Evolutionary conservation across 352 stramenopile species (phyloP), one percentile per base, ranked within the genome.

Genomic region (Pythium volutum): DNA sequence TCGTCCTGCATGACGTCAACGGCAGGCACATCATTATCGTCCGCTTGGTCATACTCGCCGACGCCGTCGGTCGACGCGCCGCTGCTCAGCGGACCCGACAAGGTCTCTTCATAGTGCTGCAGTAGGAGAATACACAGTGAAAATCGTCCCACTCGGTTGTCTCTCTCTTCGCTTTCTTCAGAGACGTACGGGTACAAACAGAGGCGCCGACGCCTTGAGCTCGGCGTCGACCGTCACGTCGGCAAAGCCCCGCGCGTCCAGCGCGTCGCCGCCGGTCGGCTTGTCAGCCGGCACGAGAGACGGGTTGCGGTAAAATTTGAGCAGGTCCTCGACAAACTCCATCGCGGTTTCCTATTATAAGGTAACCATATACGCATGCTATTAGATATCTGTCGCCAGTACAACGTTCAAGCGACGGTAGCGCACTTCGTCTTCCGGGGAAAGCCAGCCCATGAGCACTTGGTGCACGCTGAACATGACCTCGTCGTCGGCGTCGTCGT

Each of bases 381-480:
- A 8, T 36, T 11, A 36, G 31, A 11, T 11, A 15, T 36, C 31
- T 11, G 14, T 36, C 31, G 6, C 31, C 31, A 11, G 1, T 36
- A 36, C n/a, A n/a, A n/a, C 7, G 47, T 38, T 7, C 47, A 18
- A 36, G 54, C 29, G 16, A n/a, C 15, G 22, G 20, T 9, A 20
- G 55, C 52, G 26, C 42, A 88, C 79, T 69, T 90, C 83, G 69
- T 92, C 79, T 57, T 92, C 83, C 9, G 78, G 77, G 12, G 80
- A 75, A 10, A 94, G 62, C 82, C 82, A 94, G 57, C 83, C 84
- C 82, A 92, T 92, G 64, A 94, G 75, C 64, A 94, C 78, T 55
- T 92, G 74, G 64, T 91, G 78, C 36, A 92, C 81, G 60, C 84
- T 88, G 70, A 81, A 81, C 60, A 78, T 83, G 56, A 82, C 73